A percentile compares a stretch with the other conserved stretches of the same genome.
phyloP scores from a whole-genome alignment of 805 yeast species.

The Barnettozyma populi region DNA sequence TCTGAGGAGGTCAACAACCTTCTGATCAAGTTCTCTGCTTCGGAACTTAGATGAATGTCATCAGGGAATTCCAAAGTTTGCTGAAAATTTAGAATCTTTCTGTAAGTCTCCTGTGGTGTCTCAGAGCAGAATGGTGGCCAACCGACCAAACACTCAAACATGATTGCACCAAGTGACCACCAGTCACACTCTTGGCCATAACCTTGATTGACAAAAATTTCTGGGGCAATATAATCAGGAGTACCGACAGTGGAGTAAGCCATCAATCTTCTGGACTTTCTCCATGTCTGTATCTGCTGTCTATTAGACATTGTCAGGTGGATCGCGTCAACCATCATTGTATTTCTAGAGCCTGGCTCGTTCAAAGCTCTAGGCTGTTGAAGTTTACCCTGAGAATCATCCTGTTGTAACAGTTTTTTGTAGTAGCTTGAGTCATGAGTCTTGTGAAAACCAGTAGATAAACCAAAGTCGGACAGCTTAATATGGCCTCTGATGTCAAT shows the following conservation, averaged over 20 bases:
- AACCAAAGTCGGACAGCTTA: slow-evolving; percentile 91
- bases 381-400: slow-evolving; percentile 48
- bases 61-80: slow-evolving; percentile 76
- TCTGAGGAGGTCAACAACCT: slow-evolving; percentile 83
- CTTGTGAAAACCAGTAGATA: slow-evolving; percentile 94
- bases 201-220: slow-evolving; percentile 79
- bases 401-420: slow-evolving; percentile 57
- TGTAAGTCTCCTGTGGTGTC: slow-evolving; percentile 90
- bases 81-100: slow-evolving; percentile 90
- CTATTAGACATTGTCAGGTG: slow-evolving; percentile 94
- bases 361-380: slow-evolving; percentile 31
- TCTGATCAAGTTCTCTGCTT: slow-evolving; percentile 83
- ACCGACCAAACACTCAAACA: slow-evolving; percentile 93
- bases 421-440: slow-evolving; percentile 90
- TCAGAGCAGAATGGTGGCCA: slow-evolving; percentile 97
- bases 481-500: slow-evolving; percentile 86
- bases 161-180: slow-evolving; percentile 97
- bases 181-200: slow-evolving; percentile 97
- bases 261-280: slow-evolving; percentile 71
- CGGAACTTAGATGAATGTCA: slow-evolving; percentile 86
- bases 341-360: slow-evolving; percentile 48
- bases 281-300: slow-evolving; percentile 70
- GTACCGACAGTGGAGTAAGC: slow-evolving; percentile 98
- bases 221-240: slow-evolving; percentile 98
- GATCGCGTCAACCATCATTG: slow-evolving; percentile 89